These are phyloP conservation scores for Podospora comata DNA, from an alignment of 495 filamentous ascomycete species.

Conservation along the genomic window DNA sequence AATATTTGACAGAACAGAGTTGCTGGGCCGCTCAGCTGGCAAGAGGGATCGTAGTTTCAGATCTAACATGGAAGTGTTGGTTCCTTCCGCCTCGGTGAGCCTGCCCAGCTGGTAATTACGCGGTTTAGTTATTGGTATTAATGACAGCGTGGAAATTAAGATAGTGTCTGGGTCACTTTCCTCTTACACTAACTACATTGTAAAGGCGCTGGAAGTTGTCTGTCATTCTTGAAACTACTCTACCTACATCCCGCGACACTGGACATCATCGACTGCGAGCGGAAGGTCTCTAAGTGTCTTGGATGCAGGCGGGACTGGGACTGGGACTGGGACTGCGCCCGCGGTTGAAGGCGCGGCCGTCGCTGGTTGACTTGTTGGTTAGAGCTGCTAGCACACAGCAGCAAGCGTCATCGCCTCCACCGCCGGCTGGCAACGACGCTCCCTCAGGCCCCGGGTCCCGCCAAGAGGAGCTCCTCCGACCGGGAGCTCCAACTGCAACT, in stretches of 20 bases:
- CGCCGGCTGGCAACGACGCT: constrained; percentile 20
- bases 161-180: not conserved
- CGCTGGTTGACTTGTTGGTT: constrained; percentile 67
- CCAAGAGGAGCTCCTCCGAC: constrained; percentile 14
- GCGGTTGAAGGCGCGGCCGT: constrained; percentile 66
- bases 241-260: too few relatives aligned
- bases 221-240: not conserved
- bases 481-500: constrained; percentile 10
- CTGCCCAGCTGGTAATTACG: not conserved
- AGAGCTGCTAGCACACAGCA: constrained; percentile 30
- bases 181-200: not conserved
- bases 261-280: too few relatives aligned
- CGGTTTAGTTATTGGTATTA: not conserved
- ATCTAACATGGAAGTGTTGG: not conserved
- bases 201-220: not conserved
- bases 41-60: not conserved
- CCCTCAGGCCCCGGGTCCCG: constrained; percentile 15
- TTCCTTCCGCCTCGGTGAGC: not conserved
- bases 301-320: constrained; percentile 34
- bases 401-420: constrained; percentile 34
- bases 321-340: constrained; percentile 41
- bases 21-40: not conserved
- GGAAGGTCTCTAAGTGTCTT: not conserved
- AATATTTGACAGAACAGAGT: not conserved
- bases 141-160: not conserved